Conservation (phyloP, 495 filamentous ascomycete genomes). For the Cercophora samala region DNA sequence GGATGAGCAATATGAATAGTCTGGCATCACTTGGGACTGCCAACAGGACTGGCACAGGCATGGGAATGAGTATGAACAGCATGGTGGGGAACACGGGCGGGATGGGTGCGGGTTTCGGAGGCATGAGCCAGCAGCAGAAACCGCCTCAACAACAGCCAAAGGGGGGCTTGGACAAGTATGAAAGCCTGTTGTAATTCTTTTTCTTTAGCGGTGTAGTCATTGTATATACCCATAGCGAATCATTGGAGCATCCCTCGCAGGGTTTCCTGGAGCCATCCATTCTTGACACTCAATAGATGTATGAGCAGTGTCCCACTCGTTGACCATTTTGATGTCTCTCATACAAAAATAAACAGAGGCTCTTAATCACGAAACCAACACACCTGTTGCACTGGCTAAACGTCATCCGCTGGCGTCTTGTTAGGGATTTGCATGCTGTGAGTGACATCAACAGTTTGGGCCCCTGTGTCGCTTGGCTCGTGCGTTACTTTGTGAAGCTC, state of each 20-base stretch:
- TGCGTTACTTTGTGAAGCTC: background rate
- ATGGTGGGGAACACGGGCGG: constrained; percentile 24
- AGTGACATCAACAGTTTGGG: background rate
- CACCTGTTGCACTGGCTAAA: background rate
- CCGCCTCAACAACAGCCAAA: constrained; percentile 32
- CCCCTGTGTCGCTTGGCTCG: constrained; percentile 7
- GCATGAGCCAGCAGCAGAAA: constrained; percentile 27
- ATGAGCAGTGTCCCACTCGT: no score
- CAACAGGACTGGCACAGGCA: constrained; percentile 16
- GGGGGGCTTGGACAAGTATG: constrained; percentile 72
- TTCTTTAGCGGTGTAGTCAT: background rate
- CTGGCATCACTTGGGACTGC: constrained; percentile 9
- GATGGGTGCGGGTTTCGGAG: no score
- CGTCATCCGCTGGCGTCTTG: constrained; percentile 3
- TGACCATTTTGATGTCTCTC: no score
- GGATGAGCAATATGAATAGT: constrained; percentile 16
- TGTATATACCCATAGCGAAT: background rate
- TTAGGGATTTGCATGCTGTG: background rate
- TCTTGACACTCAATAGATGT: no score
- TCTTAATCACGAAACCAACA: no score
- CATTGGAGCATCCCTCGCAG: background rate
- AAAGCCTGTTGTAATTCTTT: constrained; percentile 63
- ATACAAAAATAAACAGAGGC: no score
- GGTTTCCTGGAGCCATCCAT: background rate
- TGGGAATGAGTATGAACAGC: constrained; percentile 27